phyloP scores from a whole-genome alignment of 1,139 yeast species.

The Suhomyces kunorum region DNA sequence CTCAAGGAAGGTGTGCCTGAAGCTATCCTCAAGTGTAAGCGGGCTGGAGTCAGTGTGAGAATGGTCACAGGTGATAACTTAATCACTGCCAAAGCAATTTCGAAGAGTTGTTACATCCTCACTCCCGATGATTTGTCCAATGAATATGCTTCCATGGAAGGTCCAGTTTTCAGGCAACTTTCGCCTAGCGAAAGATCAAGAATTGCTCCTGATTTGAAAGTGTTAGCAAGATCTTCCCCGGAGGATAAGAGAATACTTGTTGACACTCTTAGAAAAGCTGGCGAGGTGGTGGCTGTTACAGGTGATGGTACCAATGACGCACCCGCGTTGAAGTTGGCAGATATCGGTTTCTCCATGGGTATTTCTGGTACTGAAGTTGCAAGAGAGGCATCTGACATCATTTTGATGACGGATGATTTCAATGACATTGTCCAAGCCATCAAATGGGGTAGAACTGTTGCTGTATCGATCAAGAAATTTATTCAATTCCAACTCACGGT shows the following conservation, averaged over 20 bases:
- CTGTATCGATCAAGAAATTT: slow-evolving; percentile 90
- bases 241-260: slow-evolving; percentile 90
- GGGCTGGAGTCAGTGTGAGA: slow-evolving; percentile 91
- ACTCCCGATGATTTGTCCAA: slow-evolving; percentile 52
- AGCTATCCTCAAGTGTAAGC: slow-evolving; percentile 81
- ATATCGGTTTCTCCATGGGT: slow-evolving; percentile 94
- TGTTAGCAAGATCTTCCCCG: slow-evolving; percentile 92
- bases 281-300: slow-evolving; percentile 96
- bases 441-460: slow-evolving; percentile 98
- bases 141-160: slow-evolving; percentile 80
- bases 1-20: slow-evolving; percentile 85
- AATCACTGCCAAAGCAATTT: slow-evolving; percentile 87
- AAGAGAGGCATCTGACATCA: slow-evolving; percentile 92
- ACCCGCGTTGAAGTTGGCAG: slow-evolving; percentile 89
- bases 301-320: slow-evolving; percentile 99
- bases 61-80: slow-evolving; percentile 98
- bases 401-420: slow-evolving; percentile 93
- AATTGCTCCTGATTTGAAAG: slow-evolving; percentile 72
- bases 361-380: slow-evolving; percentile 94
- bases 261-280: slow-evolving; percentile 72
- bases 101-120: slow-evolving; percentile 80
- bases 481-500: slow-evolving; percentile 96
- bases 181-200: slow-evolving; percentile 55
- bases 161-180: slow-evolving; percentile 80
- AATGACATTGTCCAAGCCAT: slow-evolving; percentile 96